Conservation (phyloP, 2,329 filamentous ascomycete species). For the Grosmannia clavigera region DNA sequence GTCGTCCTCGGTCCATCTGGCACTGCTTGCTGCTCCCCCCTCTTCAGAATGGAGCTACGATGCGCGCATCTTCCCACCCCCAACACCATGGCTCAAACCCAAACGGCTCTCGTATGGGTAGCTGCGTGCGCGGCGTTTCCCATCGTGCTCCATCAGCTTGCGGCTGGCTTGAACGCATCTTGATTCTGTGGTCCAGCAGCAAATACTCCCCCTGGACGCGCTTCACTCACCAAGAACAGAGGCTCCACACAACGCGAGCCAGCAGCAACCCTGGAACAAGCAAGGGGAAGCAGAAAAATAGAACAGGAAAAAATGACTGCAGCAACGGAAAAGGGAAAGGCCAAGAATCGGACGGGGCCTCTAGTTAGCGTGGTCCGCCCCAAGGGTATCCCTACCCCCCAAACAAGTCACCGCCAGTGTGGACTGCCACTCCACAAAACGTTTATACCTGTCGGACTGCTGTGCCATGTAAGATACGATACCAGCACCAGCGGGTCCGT, state of each 20-base stretch:
- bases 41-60: no score
- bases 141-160: neutral
- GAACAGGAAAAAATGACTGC: neutral
- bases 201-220: neutral
- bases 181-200: neutral
- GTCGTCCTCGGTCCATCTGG: neutral
- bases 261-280: conserved; percentile 9
- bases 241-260: conserved; percentile 9
- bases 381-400: conserved; percentile 4
- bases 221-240: neutral
- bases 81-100: neutral
- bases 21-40: neutral
- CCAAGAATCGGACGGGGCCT: neutral
- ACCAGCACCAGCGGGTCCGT: neutral
- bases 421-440: conserved; percentile 11
- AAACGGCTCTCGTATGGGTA: neutral
- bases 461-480: neutral
- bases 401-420: conserved; percentile 9
- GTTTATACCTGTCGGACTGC: conserved; percentile 4
- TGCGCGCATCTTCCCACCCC: no score
- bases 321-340: neutral
- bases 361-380: conserved; percentile 7
- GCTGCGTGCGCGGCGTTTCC: neutral
- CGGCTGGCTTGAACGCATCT: neutral
- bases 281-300: neutral